Conservation (phyloP, 1,139 yeast species). For the Suhomyces wounanorum region DNA sequence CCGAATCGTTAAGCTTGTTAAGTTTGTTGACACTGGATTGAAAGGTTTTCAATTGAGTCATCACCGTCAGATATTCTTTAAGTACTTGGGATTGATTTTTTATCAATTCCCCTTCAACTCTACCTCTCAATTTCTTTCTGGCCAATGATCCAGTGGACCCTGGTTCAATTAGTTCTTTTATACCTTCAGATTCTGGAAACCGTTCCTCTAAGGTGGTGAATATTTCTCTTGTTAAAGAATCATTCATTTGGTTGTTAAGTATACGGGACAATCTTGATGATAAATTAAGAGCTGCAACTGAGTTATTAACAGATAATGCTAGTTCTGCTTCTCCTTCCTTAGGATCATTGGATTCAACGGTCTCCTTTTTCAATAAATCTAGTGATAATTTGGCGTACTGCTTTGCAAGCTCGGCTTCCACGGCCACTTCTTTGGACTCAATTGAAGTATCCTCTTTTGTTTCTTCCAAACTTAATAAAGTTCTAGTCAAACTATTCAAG, state of each 20-base stretch:
- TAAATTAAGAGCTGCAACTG: slow-evolving; percentile 24
- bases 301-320: not conserved
- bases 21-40: slow-evolving; percentile 43
- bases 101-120: slow-evolving; percentile 70
- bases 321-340: not conserved
- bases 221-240: slow-evolving; percentile 50
- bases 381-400: slow-evolving; percentile 22
- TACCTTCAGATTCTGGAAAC: slow-evolving; percentile 17
- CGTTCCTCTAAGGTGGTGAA: slow-evolving; percentile 49
- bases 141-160: slow-evolving; percentile 25
- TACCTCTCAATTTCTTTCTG: slow-evolving; percentile 55
- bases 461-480: slow-evolving; percentile 26
- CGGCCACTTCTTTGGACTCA: not conserved
- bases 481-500: slow-evolving; percentile 36
- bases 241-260: slow-evolving; percentile 50
- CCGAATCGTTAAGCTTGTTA: slow-evolving; percentile 30
- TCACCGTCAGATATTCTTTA: slow-evolving; percentile 62
- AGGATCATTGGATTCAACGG: not conserved
- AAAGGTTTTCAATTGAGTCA: slow-evolving; percentile 48
- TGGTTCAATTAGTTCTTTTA: slow-evolving; percentile 21
- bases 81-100: slow-evolving; percentile 59
- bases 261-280: slow-evolving; percentile 54
- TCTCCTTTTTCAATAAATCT: slow-evolving; percentile 13
- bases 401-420: slow-evolving; percentile 19
- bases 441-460: slow-evolving; percentile 1